These are phyloP conservation scores for Detonula confervacea DNA, from an alignment of 352 stramenopile genomes.

Conservation along the genomic window DNA sequence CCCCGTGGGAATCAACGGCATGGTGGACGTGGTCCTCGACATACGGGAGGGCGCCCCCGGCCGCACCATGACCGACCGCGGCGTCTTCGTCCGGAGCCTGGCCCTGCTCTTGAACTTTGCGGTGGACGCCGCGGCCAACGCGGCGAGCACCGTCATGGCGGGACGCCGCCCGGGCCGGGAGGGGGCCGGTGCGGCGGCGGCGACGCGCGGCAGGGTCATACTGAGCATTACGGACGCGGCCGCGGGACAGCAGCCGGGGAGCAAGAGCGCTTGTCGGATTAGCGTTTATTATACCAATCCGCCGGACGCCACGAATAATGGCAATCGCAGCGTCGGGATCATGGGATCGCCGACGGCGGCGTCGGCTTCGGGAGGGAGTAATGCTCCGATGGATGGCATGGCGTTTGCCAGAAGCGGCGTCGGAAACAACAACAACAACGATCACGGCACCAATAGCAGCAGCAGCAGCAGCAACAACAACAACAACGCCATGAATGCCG, in stretches of 20 bases:
- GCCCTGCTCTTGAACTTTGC: slow-evolving; percentile 59
- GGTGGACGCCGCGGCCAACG: slow-evolving; percentile 52
- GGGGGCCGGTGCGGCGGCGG: no score
- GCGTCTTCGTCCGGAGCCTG: slow-evolving; percentile 42
- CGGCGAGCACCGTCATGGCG: slow-evolving; percentile 27
- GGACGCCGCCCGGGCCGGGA: not conserved
- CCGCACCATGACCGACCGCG: slow-evolving; percentile 39
- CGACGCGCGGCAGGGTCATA: slow-evolving; percentile 51
- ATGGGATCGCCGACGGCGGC: not conserved
- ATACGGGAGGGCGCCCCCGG: slow-evolving; percentile 43
- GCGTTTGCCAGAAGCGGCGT: no score
- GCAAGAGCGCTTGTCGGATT: slow-evolving; percentile 38
- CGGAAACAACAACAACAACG: no score
- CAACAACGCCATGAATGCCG: no score
- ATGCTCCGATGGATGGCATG: no score
- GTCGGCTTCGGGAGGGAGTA: no score
- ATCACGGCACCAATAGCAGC: no score
- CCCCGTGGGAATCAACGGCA: slow-evolving; percentile 9
- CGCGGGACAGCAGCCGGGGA: slow-evolving; percentile 8
- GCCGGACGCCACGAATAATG: slow-evolving; percentile 19
- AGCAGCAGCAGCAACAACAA: no score
- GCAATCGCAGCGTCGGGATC: not conserved
- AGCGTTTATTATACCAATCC: slow-evolving; percentile 58
- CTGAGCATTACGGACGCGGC: slow-evolving; percentile 43
- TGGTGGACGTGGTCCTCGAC: slow-evolving; percentile 51